Conservation (phyloP, 2,329 filamentous ascomycete genomes). For the Sporothrix brunneoviolacea region DNA sequence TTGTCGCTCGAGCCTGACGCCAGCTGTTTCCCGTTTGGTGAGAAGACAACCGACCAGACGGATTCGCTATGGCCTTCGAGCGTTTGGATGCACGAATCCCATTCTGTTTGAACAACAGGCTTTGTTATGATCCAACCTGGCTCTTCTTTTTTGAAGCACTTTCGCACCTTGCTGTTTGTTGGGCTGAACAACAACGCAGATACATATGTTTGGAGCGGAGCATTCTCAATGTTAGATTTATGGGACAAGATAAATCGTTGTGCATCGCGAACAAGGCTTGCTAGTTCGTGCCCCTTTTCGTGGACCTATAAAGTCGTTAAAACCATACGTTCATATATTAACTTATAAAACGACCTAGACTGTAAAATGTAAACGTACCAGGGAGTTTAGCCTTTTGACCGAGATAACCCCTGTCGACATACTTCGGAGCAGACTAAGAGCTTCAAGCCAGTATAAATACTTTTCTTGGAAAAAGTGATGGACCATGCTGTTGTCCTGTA, state of each 20-base stretch:
- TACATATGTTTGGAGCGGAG: constrained; percentile 7
- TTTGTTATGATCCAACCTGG: not conserved
- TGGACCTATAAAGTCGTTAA: not conserved
- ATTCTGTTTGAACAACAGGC: not conserved
- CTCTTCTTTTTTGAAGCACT: not conserved
- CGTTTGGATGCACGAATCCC: not conserved
- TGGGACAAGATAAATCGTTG: not conserved
- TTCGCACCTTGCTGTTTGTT: not conserved
- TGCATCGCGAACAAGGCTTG: constrained; percentile 16
- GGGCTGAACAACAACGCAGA: constrained; percentile 9
- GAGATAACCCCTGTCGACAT: constrained; percentile 21
- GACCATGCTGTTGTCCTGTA: constrained; percentile 22
- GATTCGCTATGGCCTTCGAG: not conserved
- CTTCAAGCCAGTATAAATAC: constrained; percentile 39
- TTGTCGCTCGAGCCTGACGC: constrained; percentile 6
- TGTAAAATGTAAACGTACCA: not conserved
- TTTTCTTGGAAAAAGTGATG: constrained; percentile 29
- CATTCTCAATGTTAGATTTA: not conserved
- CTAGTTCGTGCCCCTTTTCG: not conserved
- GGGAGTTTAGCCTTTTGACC: constrained; percentile 18
- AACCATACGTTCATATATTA: not conserved
- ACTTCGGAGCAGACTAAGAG: constrained; percentile 29
- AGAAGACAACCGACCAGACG: not conserved
- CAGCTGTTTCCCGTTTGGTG: not conserved
- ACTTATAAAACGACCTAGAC: not conserved